These are phyloP conservation scores for Colletotrichum australisinense DNA, from an alignment of 2,329 filamentous ascomycete genomes.

Conservation along the genomic window DNA sequence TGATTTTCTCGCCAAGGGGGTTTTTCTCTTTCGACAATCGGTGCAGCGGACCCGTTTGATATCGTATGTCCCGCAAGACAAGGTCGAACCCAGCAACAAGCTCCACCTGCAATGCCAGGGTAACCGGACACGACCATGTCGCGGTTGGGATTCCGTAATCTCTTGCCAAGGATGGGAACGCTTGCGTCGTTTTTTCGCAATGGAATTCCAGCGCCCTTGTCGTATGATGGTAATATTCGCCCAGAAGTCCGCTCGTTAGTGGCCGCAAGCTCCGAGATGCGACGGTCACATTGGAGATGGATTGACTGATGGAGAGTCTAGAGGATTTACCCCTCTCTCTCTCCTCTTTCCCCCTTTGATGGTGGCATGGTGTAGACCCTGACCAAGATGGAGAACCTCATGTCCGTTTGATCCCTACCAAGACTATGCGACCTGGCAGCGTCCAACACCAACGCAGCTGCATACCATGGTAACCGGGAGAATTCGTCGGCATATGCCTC, in stretches of 20 bases:
- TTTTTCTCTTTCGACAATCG: neutral
- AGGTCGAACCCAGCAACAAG: neutral
- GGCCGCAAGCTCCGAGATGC: neutral
- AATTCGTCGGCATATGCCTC: neutral
- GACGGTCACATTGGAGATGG: neutral
- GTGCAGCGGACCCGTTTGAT: neutral
- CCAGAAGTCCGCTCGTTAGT: neutral
- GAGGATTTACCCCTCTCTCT: neutral
- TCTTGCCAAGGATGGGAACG: neutral
- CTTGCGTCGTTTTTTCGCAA: neutral
- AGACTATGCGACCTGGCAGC: neutral
- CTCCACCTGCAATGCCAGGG: neutral
- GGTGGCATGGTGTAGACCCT: no score
- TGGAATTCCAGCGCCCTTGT: neutral
- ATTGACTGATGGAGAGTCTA: neutral
- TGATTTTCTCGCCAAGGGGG: neutral
- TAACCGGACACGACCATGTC: neutral
- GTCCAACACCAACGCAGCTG: neutral
- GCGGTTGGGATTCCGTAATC: neutral
- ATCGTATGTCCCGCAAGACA: neutral
- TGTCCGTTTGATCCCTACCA: no score
- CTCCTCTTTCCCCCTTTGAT: neutral
- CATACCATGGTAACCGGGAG: neutral
- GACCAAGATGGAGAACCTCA: neutral
- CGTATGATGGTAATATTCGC: neutral